Evolutionary conservation across 1,284 basidiomycete species (phyloP).

Genomic region (Gomphus bonarii): DNA sequence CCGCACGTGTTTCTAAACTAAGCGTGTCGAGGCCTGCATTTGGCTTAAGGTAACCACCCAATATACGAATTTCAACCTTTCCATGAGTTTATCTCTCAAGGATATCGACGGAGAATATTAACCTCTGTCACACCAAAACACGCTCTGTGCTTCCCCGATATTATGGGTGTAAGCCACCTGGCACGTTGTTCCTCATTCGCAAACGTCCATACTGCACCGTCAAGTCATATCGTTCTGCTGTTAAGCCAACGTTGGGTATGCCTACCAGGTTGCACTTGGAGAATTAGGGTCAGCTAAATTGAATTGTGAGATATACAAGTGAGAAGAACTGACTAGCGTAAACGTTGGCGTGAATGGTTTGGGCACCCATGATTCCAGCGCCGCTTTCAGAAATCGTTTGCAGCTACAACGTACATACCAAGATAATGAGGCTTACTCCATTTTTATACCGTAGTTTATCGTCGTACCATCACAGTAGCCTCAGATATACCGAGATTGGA

Average conservation of each 20-base stretch:
- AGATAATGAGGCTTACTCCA: background rate
- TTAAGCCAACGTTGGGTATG: slow-evolving; percentile 8
- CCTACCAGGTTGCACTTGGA: slow-evolving; percentile 5
- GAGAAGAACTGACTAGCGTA: background rate
- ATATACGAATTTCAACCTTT: too few relatives aligned
- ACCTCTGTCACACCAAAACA: slow-evolving; percentile 28
- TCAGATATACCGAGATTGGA: slow-evolving; percentile 25
- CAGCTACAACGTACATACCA: background rate
- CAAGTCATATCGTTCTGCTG: background rate
- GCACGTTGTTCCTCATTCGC: slow-evolving; percentile 16
- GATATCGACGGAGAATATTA: background rate
- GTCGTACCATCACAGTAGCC: slow-evolving; percentile 24
- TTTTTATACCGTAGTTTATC: background rate
- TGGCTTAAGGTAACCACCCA: slow-evolving; percentile 12
- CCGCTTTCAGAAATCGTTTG: slow-evolving; percentile 28
- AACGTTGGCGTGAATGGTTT: slow-evolving; percentile 19
- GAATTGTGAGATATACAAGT: background rate
- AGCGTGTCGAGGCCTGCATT: slow-evolving; percentile 23
- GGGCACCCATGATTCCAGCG: slow-evolving; percentile 20
- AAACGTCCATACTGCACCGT: slow-evolving; percentile 13
- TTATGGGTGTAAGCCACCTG: slow-evolving; percentile 23
- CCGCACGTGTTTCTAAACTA: slow-evolving; percentile 21
- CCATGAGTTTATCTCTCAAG: background rate
- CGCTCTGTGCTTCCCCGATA: slow-evolving; percentile 22
- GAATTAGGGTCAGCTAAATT: background rate